phyloP scores from a whole-genome alignment of 345 rosid species.

The Eucalyptus brandiana region DNA sequence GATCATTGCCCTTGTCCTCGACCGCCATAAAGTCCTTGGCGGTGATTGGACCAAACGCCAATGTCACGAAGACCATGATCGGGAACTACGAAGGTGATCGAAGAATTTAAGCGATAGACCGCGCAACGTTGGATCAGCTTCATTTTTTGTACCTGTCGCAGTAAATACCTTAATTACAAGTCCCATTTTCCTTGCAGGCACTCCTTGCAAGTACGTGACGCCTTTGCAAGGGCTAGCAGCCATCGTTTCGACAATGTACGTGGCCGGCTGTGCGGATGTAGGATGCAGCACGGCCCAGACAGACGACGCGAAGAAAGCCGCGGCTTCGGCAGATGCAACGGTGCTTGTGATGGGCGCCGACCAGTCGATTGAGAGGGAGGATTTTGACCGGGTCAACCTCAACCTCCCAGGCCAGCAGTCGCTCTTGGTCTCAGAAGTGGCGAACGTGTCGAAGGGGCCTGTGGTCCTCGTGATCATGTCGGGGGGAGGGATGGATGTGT shows the following conservation, averaged over 20 bases:
- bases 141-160: neutral
- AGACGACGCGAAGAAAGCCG: slow-evolving; percentile 42
- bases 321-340: slow-evolving; percentile 58
- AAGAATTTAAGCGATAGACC: neutral
- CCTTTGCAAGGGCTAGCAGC: slow-evolving; percentile 72
- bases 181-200: slow-evolving; percentile 22
- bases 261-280: slow-evolving; percentile 64
- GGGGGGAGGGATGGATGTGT: slow-evolving; percentile 78
- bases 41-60: slow-evolving; percentile 90
- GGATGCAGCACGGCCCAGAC: slow-evolving; percentile 54
- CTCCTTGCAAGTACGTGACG: slow-evolving; percentile 76
- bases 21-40: slow-evolving; percentile 46
- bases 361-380: slow-evolving; percentile 64
- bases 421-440: slow-evolving; percentile 46
- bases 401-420: slow-evolving; percentile 77
- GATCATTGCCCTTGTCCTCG: slow-evolving; percentile 61
- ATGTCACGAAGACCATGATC: slow-evolving; percentile 89
- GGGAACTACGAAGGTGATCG: slow-evolving; percentile 81
- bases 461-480: slow-evolving; percentile 94
- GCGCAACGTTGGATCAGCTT: neutral
- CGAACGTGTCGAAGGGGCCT: slow-evolving; percentile 65
- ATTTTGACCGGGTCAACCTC: slow-evolving; percentile 48
- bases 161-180: neutral
- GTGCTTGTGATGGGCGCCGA: slow-evolving; percentile 78
- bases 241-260: slow-evolving; percentile 38